A percentile compares a stretch with the other conserved stretches of the same genome.
phyloP scores from a whole-genome alignment of 805 yeast genomes.

The Zygotorulaspora chibaensis region DNA sequence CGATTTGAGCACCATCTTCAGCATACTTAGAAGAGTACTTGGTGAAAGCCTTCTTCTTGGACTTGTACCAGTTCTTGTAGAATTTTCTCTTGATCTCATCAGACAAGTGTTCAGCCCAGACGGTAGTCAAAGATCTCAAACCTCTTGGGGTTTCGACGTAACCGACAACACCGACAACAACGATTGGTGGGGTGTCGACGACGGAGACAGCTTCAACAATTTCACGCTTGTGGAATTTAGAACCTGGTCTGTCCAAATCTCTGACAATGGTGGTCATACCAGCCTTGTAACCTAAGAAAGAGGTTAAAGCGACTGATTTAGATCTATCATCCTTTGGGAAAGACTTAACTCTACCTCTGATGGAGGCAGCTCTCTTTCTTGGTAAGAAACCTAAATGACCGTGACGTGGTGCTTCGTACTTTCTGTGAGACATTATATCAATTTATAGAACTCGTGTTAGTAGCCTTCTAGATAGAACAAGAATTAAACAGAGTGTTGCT shows the following conservation, averaged over 20 bases:
- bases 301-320: slow-evolving; percentile 97
- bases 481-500: no score
- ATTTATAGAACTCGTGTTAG: no score
- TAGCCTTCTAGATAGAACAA: no score
- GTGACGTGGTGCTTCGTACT: slow-evolving; percentile 99
- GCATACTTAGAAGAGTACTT: slow-evolving; percentile 99
- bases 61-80: slow-evolving; percentile 99
- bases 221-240: slow-evolving; percentile 99
- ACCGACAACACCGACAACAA: slow-evolving; percentile 99
- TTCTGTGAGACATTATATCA: slow-evolving; percentile 92
- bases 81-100: slow-evolving; percentile 99
- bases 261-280: slow-evolving; percentile 99
- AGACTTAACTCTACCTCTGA: slow-evolving; percentile 98
- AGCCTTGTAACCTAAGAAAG: slow-evolving; percentile 99
- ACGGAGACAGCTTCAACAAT: slow-evolving; percentile 99
- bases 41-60: slow-evolving; percentile 99
- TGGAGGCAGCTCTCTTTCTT: slow-evolving; percentile 98
- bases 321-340: slow-evolving; percentile 98
- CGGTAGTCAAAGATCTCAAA: slow-evolving; percentile 98
- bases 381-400: slow-evolving; percentile 99
- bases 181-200: slow-evolving; percentile 98
- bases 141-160: slow-evolving; percentile 99
- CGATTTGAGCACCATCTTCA: slow-evolving; percentile 79
- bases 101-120: slow-evolving; percentile 99
- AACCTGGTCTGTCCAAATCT: slow-evolving; percentile 99